Conservation (phyloP, 2,329 filamentous ascomycete species). For the Gnomoniopsis sp. region DNA sequence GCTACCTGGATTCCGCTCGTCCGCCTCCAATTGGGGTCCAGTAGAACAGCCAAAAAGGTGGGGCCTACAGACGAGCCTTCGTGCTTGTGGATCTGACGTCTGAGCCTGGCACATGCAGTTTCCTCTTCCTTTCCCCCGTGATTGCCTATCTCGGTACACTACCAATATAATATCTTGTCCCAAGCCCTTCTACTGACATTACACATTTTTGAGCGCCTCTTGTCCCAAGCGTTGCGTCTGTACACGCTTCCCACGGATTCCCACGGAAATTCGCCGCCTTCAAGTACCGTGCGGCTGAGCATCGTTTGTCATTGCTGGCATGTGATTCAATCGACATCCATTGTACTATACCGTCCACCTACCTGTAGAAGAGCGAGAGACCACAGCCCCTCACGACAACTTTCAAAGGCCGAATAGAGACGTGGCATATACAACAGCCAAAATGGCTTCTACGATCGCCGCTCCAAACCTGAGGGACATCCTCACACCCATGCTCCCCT, state of each 20-base stretch:
- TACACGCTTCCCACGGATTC: too few species aligned
- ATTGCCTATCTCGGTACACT: too few species aligned
- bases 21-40: neutral
- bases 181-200: too few species aligned
- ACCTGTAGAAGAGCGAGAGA: neutral
- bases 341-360: neutral
- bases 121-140: neutral
- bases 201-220: too few species aligned
- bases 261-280: too few species aligned
- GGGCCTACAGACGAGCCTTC: neutral
- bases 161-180: too few species aligned
- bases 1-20: neutral
- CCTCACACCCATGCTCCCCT: slow-evolving; percentile 55
- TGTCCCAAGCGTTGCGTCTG: too few species aligned
- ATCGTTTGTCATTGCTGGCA: neutral
- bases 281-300: too few species aligned
- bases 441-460: slow-evolving; percentile 31
- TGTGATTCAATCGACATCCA: neutral
- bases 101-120: neutral
- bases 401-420: neutral
- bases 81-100: neutral
- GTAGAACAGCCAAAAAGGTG: neutral
- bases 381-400: neutral
- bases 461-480: slow-evolving; percentile 46
- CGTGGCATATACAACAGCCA: slow-evolving; percentile 1